These are phyloP conservation scores for Gossypium armourianum DNA, from an alignment of 441 rosid species.

Conservation along the genomic window DNA sequence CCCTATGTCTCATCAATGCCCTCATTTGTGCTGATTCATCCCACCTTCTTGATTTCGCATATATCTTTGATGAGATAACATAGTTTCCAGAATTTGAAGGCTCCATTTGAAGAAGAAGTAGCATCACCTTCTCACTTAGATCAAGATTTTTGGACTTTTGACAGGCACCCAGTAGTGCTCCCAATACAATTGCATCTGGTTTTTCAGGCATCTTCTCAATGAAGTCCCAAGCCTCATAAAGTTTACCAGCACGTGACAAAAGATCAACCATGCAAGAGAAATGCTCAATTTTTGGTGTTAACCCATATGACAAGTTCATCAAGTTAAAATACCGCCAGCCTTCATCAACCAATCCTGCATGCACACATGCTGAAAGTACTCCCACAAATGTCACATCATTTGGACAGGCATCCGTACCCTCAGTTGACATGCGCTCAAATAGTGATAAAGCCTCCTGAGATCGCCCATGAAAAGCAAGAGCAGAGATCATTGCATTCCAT, in stretches of 20 bases:
- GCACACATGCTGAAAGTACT: slow-evolving; percentile 76
- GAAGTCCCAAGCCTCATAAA: slow-evolving; percentile 73
- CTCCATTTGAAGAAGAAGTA: slow-evolving; percentile 41
- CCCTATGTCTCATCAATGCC: slow-evolving; percentile 50
- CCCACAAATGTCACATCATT: slow-evolving; percentile 63
- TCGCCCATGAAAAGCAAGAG: slow-evolving; percentile 65
- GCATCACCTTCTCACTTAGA: slow-evolving; percentile 41
- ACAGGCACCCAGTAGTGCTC: slow-evolving; percentile 75
- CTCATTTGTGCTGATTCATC: slow-evolving; percentile 60
- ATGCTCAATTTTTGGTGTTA: slow-evolving; percentile 72
- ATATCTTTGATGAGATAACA: slow-evolving; percentile 63
- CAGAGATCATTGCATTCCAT: slow-evolving; percentile 83
- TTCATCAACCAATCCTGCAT: slow-evolving; percentile 60
- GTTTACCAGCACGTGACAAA: slow-evolving; percentile 57
- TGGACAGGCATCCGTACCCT: slow-evolving; percentile 34
- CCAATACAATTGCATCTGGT: slow-evolving; percentile 55
- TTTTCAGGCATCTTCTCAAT: slow-evolving; percentile 61
- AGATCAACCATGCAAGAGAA: slow-evolving; percentile 84
- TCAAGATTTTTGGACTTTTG: slow-evolving; percentile 41
- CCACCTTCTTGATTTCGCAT: slow-evolving; percentile 55
- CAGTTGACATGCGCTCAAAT: slow-evolving; percentile 41
- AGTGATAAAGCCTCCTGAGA: slow-evolving; percentile 55
- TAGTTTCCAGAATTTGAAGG: slow-evolving; percentile 68
- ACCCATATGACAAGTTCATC: slow-evolving; percentile 51
- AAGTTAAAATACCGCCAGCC: slow-evolving; percentile 44